Evolutionary conservation across 2,329 filamentous ascomycete species (phyloP), one percentile per base, ranked within the genome.

Genomic region (Claviceps cyperi): DNA sequence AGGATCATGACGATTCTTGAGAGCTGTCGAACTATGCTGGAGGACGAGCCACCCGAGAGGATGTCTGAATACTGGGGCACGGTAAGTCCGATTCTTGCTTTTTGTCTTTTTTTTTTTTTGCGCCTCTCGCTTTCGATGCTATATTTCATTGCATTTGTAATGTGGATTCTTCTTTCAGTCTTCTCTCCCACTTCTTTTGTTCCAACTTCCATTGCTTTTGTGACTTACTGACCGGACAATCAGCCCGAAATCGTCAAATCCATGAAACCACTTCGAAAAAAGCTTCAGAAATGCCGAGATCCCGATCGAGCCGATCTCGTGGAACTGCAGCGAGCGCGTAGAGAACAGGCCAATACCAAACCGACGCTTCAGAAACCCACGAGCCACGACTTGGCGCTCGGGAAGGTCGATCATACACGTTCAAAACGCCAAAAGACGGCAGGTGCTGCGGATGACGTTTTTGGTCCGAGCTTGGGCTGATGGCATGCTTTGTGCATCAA

Each of bases 271-370:
- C 65, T 87, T 13, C 74, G 80, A 15, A 80, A 76, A 65, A 89
- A 87, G 62, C 70, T 90, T n/a, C 79, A 77, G 53, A 78, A 75
- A 57, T 90, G 85, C 57, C 73, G 81, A 51, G 85, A 91, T 58
- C 84, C 85, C 0, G 82, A 86, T 57, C 79, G 85, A 50, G 78
- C 76, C 43, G 83, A 90, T 62, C 65, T 90, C 3, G 80, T 88
- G 17, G 80, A 80, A 46, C 67, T 85, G 47, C 81, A 86, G 58
- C 75, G 76, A 54, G 77, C 79, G 19, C 75, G 82, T 57, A 78
- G 78, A 46, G 76, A 81, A 57, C 69, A 74, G 52, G 67, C 66
- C 1, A 66, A 68, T 43, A 68, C 66, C 48, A 68, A 68, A 38
- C 70, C 68, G 56, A 75, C 69, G 60, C 28, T 32, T 32, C 28